A percentile compares a stretch with the other conserved stretches of the same genome.
These are phyloP conservation scores for Triglochin maritima DNA, from an alignment of 106 monocot genomes.

Conservation along the genomic window DNA sequence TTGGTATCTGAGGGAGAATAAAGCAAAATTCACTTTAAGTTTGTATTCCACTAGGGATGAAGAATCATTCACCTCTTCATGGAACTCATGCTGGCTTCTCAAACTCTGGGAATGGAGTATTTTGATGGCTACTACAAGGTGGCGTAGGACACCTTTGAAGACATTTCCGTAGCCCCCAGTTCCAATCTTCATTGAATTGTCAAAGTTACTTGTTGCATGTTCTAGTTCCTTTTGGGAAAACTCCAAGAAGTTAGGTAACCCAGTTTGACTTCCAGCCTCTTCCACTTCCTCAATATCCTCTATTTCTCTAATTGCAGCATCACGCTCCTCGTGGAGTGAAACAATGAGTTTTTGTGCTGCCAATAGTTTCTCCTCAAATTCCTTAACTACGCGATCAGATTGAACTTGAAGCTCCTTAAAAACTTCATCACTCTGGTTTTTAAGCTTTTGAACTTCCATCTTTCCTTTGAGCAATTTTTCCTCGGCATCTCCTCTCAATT, in stretches of 20 bases:
- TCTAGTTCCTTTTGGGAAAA: conserved; percentile 41
- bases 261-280: background rate
- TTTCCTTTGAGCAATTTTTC: conserved; percentile 19
- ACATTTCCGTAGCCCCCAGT: conserved; percentile 51
- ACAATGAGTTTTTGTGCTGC: conserved; percentile 11
- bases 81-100: conserved; percentile 37
- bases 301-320: conserved; percentile 27
- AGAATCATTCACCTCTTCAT: conserved; percentile 33
- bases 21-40: background rate
- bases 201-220: conserved; percentile 50
- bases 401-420: conserved; percentile 19
- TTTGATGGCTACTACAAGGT: conserved; percentile 55
- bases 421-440: conserved; percentile 15
- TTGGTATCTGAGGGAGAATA: no score
- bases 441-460: conserved; percentile 16
- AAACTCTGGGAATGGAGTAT: conserved; percentile 30
- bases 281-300: conserved; percentile 15
- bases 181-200: conserved; percentile 39
- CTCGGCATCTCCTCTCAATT: conserved; percentile 29
- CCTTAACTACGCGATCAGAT: conserved; percentile 9
- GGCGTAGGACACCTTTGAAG: conserved; percentile 48
- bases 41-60: no score
- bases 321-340: conserved; percentile 21
- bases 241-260: conserved; percentile 22
- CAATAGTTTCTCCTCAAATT: conserved; percentile 27